Evolutionary conservation across 1,284 basidiomycete species (phyloP).

Genomic region (Hymenochaete sp.): DNA sequence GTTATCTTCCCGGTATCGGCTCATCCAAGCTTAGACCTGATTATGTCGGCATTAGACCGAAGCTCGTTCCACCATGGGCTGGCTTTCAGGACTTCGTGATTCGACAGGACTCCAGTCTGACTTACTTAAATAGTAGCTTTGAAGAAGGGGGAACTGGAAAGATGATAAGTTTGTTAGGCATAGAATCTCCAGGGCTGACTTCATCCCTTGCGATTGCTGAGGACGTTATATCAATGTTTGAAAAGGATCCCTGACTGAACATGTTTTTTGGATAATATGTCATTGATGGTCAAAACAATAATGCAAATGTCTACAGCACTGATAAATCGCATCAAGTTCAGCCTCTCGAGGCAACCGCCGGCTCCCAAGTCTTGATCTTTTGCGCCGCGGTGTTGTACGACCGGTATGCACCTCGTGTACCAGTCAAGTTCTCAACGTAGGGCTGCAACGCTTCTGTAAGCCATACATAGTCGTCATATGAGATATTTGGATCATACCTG

Average conservation of each 20-base stretch:
- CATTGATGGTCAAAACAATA: not conserved
- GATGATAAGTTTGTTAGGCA: constrained; percentile 72
- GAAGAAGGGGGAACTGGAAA: constrained; percentile 27
- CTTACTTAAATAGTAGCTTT: constrained; percentile 19
- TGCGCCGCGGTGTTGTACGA: constrained; percentile 81
- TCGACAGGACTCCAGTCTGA: constrained; percentile 41
- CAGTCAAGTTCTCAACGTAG: constrained; percentile 82
- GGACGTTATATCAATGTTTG: constrained; percentile 52
- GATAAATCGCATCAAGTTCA: constrained; percentile 6
- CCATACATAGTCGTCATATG: constrained; percentile 2
- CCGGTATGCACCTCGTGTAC: constrained; percentile 82
- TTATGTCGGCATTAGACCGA: constrained; percentile 89
- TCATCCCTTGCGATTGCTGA: constrained; percentile 70
- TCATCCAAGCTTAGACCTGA: constrained; percentile 70
- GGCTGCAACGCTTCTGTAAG: constrained; percentile 37
- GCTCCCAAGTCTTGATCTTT: constrained; percentile 80
- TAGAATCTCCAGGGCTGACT: constrained; percentile 74
- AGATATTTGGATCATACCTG: constrained; percentile 46
- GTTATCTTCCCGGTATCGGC: constrained; percentile 68
- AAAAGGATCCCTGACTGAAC: not conserved
- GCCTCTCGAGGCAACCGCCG: constrained; percentile 51
- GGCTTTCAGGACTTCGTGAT: constrained; percentile 85
- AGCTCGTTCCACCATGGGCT: constrained; percentile 65
- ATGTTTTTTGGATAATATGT: not conserved
- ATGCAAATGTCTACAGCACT: no score